phyloP scores from a whole-genome alignment of 2,329 filamentous ascomycete species.

The Pseudopithomyces maydicus region DNA sequence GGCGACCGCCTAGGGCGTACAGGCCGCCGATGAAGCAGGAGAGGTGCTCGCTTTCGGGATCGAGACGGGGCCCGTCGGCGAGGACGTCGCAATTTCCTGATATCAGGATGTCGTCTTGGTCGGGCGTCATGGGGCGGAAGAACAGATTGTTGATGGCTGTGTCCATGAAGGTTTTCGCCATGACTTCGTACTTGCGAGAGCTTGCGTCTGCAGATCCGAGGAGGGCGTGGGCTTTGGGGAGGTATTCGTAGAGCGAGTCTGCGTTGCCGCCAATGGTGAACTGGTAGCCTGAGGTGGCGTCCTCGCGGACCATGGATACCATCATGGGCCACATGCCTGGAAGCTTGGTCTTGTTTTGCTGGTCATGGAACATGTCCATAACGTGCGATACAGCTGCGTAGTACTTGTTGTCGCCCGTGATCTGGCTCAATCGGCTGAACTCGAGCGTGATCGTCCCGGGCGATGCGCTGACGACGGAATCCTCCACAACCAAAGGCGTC shows the following conservation, averaged over 20 bases:
- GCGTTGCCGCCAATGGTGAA: constrained; percentile 43
- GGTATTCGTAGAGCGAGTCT: constrained; percentile 45
- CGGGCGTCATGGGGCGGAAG: constrained; percentile 54
- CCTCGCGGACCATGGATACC: constrained; percentile 50
- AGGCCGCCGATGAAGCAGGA: constrained; percentile 65
- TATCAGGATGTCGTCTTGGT: constrained; percentile 52
- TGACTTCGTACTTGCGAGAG: constrained; percentile 51
- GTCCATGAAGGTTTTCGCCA: constrained; percentile 59
- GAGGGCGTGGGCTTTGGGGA: constrained; percentile 53
- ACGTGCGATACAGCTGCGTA: constrained; percentile 90
- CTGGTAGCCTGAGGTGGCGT: constrained; percentile 35
- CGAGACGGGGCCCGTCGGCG: constrained; percentile 24
- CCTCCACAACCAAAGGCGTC: constrained; percentile 65
- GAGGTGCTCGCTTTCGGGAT: constrained; percentile 61
- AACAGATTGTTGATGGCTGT: constrained; percentile 52
- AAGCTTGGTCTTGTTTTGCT: constrained; percentile 72
- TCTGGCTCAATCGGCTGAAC: constrained; percentile 85
- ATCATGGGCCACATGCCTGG: constrained; percentile 80
- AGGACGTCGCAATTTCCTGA: constrained; percentile 50
- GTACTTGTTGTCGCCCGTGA: constrained; percentile 81
- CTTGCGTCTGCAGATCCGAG: constrained; percentile 51
- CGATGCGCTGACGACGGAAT: constrained; percentile 24
- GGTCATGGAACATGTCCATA: constrained; percentile 76
- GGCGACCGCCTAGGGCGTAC: constrained; percentile 61
- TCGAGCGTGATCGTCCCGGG: constrained; percentile 79